Percentiles rank a stretch among this genome's conserved stretches.
phyloP scores from a whole-genome alignment of 768 basidiomycete genomes.

The Podaxis rugospora region DNA sequence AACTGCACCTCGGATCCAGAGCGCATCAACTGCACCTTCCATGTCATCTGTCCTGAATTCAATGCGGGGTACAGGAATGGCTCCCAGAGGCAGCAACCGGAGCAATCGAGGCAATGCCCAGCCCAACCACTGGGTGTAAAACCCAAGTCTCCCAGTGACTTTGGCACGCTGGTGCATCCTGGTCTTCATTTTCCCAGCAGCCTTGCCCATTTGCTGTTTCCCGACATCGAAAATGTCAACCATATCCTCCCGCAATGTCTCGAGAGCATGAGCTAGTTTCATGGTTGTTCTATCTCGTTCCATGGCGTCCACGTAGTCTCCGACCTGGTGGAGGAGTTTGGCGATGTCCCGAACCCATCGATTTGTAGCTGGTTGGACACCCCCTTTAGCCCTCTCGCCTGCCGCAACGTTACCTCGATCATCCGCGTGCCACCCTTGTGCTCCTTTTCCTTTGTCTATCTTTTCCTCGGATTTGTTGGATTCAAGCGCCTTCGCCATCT shows the following conservation, averaged over 20 bases:
- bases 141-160: conserved; percentile 14
- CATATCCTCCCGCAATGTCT: conserved; percentile 10
- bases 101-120: conserved; percentile 31
- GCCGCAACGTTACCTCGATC: neutral
- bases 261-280: conserved; percentile 17
- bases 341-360: conserved; percentile 13
- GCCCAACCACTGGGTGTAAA: conserved; percentile 21
- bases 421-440: neutral
- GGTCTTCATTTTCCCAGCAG: conserved; percentile 2
- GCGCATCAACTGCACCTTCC: conserved; percentile 26
- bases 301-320: conserved; percentile 16
- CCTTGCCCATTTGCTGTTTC: neutral
- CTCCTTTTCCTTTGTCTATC: neutral
- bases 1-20: conserved; percentile 22
- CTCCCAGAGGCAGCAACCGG: conserved; percentile 20
- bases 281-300: conserved; percentile 21
- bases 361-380: conserved; percentile 11
- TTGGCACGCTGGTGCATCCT: neutral
- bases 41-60: conserved; percentile 31
- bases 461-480: neutral
- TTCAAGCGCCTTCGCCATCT: conserved; percentile 2
- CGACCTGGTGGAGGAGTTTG: conserved; percentile 15
- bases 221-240: neutral
- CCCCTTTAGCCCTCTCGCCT: conserved; percentile 11
- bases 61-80: conserved; percentile 32